Evolutionary conservation across 1,284 basidiomycete species (phyloP).

Genomic region (Pholiota adiposa): DNA sequence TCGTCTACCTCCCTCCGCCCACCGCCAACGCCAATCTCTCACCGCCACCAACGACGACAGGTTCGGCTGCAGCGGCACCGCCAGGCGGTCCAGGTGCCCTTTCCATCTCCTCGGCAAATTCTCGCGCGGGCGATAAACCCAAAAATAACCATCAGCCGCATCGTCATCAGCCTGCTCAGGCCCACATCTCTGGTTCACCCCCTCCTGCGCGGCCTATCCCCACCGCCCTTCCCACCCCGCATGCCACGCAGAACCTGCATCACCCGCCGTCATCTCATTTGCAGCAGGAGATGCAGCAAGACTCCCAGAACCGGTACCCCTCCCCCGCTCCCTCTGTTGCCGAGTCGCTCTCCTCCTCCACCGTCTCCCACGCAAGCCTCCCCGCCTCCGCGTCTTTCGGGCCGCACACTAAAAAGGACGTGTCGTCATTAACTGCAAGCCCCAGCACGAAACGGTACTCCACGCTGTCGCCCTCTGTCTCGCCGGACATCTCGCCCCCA

Average conservation of each 20-base stretch:
- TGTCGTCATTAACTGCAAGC: no score
- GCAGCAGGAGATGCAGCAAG: no score
- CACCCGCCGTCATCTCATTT: no score
- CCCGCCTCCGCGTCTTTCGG: not conserved
- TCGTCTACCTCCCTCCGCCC: not conserved
- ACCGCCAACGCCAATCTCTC: not conserved
- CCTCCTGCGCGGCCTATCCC: not conserved
- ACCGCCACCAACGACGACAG: not conserved
- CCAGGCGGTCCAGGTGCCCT: not conserved
- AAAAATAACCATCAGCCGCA: not conserved
- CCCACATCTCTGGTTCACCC: not conserved
- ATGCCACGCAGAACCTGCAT: not conserved
- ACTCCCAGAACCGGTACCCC: not conserved
- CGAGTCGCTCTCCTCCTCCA: constrained; percentile 1
- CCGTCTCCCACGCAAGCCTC: not conserved
- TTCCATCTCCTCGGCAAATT: not conserved
- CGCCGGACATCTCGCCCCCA: not conserved
- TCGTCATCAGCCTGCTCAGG: not conserved
- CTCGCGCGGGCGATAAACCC: not conserved
- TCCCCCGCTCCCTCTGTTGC: constrained; percentile 20
- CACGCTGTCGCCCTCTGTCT: not conserved
- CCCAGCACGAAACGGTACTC: not conserved
- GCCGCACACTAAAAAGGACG: not conserved
- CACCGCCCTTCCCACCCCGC: not conserved
- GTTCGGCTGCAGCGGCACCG: not conserved